phyloP scores from a whole-genome alignment of 441 rosid species.

The Flueggea neowawraea region DNA sequence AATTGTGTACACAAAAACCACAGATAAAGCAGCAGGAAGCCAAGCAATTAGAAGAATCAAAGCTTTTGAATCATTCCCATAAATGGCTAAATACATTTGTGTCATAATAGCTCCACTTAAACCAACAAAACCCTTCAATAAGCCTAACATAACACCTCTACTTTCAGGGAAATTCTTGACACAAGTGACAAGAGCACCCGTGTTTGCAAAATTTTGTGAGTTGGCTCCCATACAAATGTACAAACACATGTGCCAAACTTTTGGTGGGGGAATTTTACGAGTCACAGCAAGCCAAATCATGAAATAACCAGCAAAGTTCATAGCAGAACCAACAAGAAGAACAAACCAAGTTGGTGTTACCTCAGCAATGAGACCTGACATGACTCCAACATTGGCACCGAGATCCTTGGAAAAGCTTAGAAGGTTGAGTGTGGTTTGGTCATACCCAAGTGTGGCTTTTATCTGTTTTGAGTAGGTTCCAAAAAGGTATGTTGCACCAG shows the following conservation, averaged over 20 bases:
- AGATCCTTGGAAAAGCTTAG: conserved; percentile 80
- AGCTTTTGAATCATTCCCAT: conserved; percentile 69
- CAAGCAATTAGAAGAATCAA: conserved; percentile 73
- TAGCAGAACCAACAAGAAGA: conserved; percentile 58
- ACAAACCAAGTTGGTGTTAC: conserved; percentile 88
- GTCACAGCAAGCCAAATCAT: conserved; percentile 85
- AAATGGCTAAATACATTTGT: conserved; percentile 71
- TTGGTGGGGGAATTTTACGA: conserved; percentile 50
- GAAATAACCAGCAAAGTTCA: conserved; percentile 80
- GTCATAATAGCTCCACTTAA: conserved; percentile 87
- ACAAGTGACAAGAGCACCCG: conserved; percentile 85
- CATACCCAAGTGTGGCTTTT: conserved; percentile 57
- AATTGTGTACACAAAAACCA: conserved; percentile 62
- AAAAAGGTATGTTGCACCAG: conserved; percentile 34
- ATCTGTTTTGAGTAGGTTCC: conserved; percentile 30
- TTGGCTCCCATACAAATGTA: conserved; percentile 81
- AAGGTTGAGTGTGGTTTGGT: conserved; percentile 76
- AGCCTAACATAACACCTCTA: conserved; percentile 72
- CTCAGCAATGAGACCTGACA: conserved; percentile 75
- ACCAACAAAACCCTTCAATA: conserved; percentile 81
- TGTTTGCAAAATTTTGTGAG: conserved; percentile 78
- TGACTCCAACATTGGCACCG: conserved; percentile 78
- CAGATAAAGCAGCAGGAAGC: conserved; percentile 81
- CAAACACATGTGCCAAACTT: conserved; percentile 80
- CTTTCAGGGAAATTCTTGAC: conserved; percentile 87